Base-by-base conservation (phyloP, 2,329 filamentous ascomycete genomes). In the Talaromyces sp. region DNA sequence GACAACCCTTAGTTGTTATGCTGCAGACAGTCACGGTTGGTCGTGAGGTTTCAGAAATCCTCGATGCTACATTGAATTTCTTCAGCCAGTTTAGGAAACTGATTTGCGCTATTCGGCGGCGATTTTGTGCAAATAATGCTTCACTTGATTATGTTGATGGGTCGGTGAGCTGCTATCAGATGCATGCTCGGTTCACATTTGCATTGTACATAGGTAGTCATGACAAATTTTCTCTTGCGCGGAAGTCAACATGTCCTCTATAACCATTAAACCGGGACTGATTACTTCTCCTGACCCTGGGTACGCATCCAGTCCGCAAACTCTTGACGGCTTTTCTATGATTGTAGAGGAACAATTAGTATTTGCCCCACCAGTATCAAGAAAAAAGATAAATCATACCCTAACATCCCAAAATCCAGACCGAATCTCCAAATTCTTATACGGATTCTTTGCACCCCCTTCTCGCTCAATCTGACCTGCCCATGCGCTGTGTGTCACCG, bases 381-480 rank as follows among this genome's bases (percentile, higher is more conserved):
- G 37, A 33, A 14, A 11, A 59, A 65, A 3, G 56, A 60, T 11
- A 27, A 39, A 76, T 7, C 79, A 84, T 76, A 88, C 90, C 77
- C 92, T 88, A 68, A 98, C 91, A 79, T 99, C 92, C 80, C 92
- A 85, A 73, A 98, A 99, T 1, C 92, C 89, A 56, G 88, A 87
- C 70, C 95, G 83, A 66, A 91, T 89, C 79, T 98, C 94, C 66
- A 97, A 77, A 54, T 86, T 83, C 59, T 82, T 83, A 76, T 93
- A 98, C 6, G 93, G 92, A 74, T 96, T 97, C 16, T 90, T 90
- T 13, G 85, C 79, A 68, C 84, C 90, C 67, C 79, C 83, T 45
- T 88, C 87, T 75, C 86, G 88, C 73, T 92, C 88, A 41, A 90
- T 87, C 72, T 90, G 85, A 33, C 89, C 88, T 77, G 70, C 90